Base-by-base conservation (phyloP, 2,329 filamentous ascomycete genomes). In the Claviceps maximensis region DNA sequence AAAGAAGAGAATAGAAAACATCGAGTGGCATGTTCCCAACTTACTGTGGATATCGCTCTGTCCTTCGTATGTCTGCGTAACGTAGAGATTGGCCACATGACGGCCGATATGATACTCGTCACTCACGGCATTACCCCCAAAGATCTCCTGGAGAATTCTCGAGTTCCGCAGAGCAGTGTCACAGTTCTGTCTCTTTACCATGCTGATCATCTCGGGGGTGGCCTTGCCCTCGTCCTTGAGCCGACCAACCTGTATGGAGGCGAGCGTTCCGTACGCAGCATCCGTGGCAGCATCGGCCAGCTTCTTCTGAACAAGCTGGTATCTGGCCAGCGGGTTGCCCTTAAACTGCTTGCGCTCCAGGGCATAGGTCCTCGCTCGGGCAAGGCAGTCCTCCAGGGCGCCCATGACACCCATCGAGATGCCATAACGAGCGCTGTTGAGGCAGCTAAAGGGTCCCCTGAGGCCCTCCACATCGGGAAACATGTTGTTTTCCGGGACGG, bases 141-240 rank as follows among this genome's bases (percentile, higher is more conserved):
- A 96, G 23, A 98, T 80, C 73, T 98, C 93, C 70, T 98, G 93
- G 56, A 98, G 74, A 65, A 77, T 74, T 59, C 93, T 78, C 21
- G 89, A 83, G 59, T 91, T 89, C 31, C 79, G 73, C 62, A 98
- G 73, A 17, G 93, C 93, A 51, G 84, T 76, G 70, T 98, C 93
- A 69, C 93, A 98, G 70, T 98, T 98, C 73, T 97, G 90, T 60
- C 93, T 78, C 79, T 98, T 98, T 66, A 97, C 83, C 87, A 98
- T 80, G 67, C 80, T 83, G 63, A 98, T 95, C 91, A 97, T 97
- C 74, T 98, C 93, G 7, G 93, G 90, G 2, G 86, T 83, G 25
- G 80, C 82, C 69, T 89, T 87, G 58, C 90, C 90, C 65, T 88
- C 83, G 62, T 97, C 91, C 78, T 96, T 97, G 54, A 97, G 79